phyloP scores from a whole-genome alignment of 2,329 filamentous ascomycete species.

The Fusarium duplospermum region DNA sequence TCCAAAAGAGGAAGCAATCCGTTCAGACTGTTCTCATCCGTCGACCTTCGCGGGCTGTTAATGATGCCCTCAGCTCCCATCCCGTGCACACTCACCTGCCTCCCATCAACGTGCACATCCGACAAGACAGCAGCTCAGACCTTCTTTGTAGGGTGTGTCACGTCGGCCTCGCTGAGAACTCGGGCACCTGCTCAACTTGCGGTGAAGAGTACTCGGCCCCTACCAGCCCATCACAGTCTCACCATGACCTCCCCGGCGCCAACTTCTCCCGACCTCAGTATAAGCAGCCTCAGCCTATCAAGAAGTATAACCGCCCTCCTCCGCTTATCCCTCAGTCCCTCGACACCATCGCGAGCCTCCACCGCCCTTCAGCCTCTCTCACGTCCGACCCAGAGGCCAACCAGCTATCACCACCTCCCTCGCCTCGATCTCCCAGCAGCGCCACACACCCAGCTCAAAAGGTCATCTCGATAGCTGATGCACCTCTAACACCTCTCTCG shows the following conservation, averaged over 20 bases:
- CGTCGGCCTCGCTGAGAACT: slow-evolving; percentile 36
- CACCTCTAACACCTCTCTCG: slow-evolving; percentile 34
- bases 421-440: slow-evolving; percentile 14
- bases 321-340: slow-evolving; percentile 30
- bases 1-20: slow-evolving; percentile 19
- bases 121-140: slow-evolving; percentile 39
- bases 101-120: slow-evolving; percentile 32
- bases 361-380: slow-evolving; percentile 22
- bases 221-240: slow-evolving; percentile 12
- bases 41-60: slow-evolving; percentile 28
- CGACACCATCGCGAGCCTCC: slow-evolving; percentile 25
- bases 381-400: slow-evolving; percentile 32
- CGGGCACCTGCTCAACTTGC: slow-evolving; percentile 38
- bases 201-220: slow-evolving; percentile 32
- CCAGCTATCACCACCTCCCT: slow-evolving; percentile 25
- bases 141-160: slow-evolving; percentile 38
- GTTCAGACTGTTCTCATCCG: slow-evolving; percentile 20
- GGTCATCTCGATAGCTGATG: slow-evolving; percentile 5
- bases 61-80: slow-evolving; percentile 37
- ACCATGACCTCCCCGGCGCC: background rate
- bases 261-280: slow-evolving; percentile 18
- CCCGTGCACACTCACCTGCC: slow-evolving; percentile 15
- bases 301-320: slow-evolving; percentile 32
- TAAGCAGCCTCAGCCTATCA: slow-evolving; percentile 13
- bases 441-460: slow-evolving; percentile 22